Evolutionary conservation across 495 filamentous ascomycete species (phyloP).

Genomic region (Neurospora tetraspora): DNA sequence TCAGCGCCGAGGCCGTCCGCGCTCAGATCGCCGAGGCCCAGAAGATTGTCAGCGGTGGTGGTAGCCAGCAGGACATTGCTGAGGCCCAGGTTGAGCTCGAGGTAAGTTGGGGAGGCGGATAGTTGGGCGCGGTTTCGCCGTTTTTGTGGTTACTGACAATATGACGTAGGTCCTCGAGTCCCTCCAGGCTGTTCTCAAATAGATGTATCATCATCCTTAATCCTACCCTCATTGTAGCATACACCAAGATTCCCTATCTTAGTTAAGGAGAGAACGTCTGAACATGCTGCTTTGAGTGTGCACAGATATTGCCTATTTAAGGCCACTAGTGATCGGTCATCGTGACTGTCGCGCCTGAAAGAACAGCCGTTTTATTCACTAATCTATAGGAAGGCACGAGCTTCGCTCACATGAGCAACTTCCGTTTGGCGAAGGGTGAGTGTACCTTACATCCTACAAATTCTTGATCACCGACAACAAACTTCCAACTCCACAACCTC

Average conservation of each 20-base stretch:
- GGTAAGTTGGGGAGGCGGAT: constrained; percentile 40
- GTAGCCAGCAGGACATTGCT: constrained; percentile 94
- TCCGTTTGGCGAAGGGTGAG: not conserved
- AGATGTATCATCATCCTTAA: constrained; percentile 26
- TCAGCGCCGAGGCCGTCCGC: constrained; percentile 74
- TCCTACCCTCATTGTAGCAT: constrained; percentile 20
- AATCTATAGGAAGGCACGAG: not conserved
- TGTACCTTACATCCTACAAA: not conserved
- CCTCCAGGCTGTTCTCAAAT: constrained; percentile 68
- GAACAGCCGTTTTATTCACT: not conserved
- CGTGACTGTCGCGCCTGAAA: not conserved
- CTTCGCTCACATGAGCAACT: not conserved
- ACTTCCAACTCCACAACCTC: not conserved
- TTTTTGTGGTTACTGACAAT: constrained; percentile 1
- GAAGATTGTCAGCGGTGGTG: constrained; percentile 82
- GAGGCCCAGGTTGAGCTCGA: constrained; percentile 98
- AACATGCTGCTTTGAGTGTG: constrained; percentile 10
- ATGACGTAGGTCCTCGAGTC: constrained; percentile 34
- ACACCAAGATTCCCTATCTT: constrained; percentile 20
- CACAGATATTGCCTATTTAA: not conserved
- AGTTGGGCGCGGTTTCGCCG: not conserved
- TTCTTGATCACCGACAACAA: not conserved
- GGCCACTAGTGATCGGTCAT: not conserved
- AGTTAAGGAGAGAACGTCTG: constrained; percentile 18
- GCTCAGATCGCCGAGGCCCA: constrained; percentile 85